Evolutionary conservation across 768 basidiomycete species (phyloP).

Genomic region (Boletus huronensis): DNA sequence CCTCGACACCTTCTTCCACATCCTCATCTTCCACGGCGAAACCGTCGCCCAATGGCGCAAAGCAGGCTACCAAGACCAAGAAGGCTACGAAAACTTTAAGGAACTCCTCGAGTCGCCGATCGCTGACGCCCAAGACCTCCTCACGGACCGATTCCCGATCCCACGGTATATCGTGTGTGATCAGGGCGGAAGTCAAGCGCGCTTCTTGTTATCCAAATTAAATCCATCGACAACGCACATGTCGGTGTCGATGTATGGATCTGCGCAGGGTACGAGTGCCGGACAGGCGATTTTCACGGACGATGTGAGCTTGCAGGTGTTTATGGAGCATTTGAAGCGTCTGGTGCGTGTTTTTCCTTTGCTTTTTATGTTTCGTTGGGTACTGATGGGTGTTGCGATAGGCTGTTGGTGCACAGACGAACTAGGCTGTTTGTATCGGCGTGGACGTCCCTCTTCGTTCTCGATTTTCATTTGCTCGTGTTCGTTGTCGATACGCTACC

Average conservation of each 20-base stretch:
- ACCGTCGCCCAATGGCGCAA: constrained; percentile 97
- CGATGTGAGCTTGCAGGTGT: constrained; percentile 95
- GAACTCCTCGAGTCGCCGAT: constrained; percentile 85
- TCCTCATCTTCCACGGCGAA: constrained; percentile 99
- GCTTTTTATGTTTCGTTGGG: neutral
- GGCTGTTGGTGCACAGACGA: constrained; percentile 71
- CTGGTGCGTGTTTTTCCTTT: constrained; percentile 51
- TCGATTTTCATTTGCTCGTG: neutral
- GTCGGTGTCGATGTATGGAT: constrained; percentile 88
- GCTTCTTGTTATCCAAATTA: constrained; percentile 94
- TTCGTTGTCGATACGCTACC: constrained; percentile 5
- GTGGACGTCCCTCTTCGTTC: neutral
- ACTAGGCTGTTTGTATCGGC: constrained; percentile 31
- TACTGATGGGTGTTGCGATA: constrained; percentile 22
- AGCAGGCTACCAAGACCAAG: constrained; percentile 97
- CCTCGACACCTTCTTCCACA: constrained; percentile 99
- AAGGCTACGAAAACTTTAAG: constrained; percentile 98
- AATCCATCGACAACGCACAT: constrained; percentile 99
- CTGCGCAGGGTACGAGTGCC: constrained; percentile 55
- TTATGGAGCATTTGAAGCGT: constrained; percentile 96
- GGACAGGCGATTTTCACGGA: constrained; percentile 98
- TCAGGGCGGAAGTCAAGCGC: constrained; percentile 95
- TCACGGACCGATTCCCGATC: constrained; percentile 94
- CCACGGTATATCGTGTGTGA: constrained; percentile 98
- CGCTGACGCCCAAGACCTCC: constrained; percentile 91